Percentiles rank a stretch among this genome's conserved stretches.
Conservation (phyloP, 2,329 filamentous ascomycete species). For the Pochonia chlamydosporia region DNA sequence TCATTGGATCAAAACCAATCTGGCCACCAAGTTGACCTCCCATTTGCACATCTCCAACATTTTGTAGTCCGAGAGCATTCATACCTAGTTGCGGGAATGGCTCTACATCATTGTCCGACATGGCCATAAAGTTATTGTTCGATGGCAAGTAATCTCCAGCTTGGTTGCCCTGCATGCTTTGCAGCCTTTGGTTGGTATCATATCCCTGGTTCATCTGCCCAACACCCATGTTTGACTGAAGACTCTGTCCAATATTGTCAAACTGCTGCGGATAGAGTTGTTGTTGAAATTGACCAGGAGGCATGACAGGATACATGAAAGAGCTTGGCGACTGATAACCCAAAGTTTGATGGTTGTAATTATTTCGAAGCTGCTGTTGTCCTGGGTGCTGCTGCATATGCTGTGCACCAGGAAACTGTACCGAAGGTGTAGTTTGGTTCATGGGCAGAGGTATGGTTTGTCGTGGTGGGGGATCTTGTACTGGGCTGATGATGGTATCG, state of each 20-base stretch:
- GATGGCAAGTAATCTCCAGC: conserved; percentile 17
- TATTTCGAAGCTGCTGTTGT: conserved; percentile 12
- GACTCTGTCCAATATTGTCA: conserved; percentile 19
- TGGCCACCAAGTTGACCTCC: conserved; percentile 13
- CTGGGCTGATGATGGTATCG: conserved; percentile 62
- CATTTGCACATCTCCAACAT: conserved; percentile 17
- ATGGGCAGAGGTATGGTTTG: conserved; percentile 20
- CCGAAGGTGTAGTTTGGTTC: conserved; percentile 15
- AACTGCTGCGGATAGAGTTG: conserved; percentile 21
- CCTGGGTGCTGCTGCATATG: conserved; percentile 15
- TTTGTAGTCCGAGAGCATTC: conserved; percentile 27
- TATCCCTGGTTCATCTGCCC: conserved; percentile 20
- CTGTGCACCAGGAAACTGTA: conserved; percentile 13
- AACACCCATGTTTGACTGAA: conserved; percentile 20
- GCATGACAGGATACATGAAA: conserved; percentile 21
- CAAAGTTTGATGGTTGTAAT: conserved; percentile 4
- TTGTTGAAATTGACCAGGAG: conserved; percentile 18
- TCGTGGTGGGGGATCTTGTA: conserved; percentile 50
- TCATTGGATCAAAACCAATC: conserved; percentile 24
- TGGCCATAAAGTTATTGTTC: conserved; percentile 17
- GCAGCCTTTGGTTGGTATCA: conserved; percentile 16
- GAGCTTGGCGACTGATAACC: conserved; percentile 14
- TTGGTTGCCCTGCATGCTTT: conserved; percentile 17
- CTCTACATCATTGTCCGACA: conserved; percentile 21
- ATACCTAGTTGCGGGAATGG: conserved; percentile 21